A percentile compares a stretch with the other conserved stretches of the same genome.
These are phyloP conservation scores for Chaetomium sp. DNA, from an alignment of 2,329 filamentous ascomycete species.

Conservation along the genomic window DNA sequence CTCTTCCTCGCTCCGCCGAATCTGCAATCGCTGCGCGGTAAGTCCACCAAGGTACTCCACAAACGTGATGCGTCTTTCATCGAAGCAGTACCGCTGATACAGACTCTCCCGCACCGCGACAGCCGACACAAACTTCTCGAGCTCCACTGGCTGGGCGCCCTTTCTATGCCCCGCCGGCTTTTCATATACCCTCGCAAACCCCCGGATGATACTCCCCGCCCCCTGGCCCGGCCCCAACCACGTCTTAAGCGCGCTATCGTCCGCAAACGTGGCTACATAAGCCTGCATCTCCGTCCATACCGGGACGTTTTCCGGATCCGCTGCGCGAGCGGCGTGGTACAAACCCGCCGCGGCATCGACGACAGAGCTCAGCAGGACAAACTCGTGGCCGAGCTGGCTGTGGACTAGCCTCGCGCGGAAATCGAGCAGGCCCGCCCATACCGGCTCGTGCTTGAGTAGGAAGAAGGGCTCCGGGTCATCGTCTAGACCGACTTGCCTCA, in stretches of 20 bases:
- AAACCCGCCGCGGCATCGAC: slow-evolving; percentile 22
- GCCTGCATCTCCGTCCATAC: slow-evolving; percentile 20
- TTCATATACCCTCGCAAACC: neutral
- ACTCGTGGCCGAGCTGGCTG: slow-evolving; percentile 21
- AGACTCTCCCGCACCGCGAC: slow-evolving; percentile 10
- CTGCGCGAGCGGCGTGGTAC: slow-evolving; percentile 16
- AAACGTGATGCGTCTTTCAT: slow-evolving; percentile 1
- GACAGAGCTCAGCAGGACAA: slow-evolving; percentile 18
- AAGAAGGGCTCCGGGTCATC: slow-evolving; percentile 18
- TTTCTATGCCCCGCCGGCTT: neutral
- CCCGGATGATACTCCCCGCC: neutral
- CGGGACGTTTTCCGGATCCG: slow-evolving; percentile 2
- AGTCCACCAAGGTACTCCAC: slow-evolving; percentile 14
- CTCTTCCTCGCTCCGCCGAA: neutral
- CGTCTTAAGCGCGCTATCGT: slow-evolving; percentile 11
- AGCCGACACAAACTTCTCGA: neutral
- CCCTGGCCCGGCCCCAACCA: neutral
- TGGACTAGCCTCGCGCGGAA: slow-evolving; percentile 22
- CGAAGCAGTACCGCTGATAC: slow-evolving; percentile 9
- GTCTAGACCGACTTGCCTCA: slow-evolving; percentile 7
- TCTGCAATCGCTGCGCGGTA: neutral
- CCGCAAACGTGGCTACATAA: slow-evolving; percentile 14
- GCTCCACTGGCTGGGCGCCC: neutral
- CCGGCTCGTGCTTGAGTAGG: slow-evolving; percentile 21
- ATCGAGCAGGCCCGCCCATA: slow-evolving; percentile 24